These are phyloP conservation scores for Rhizopus stolonifer DNA, from an alignment of 371 early-diverging fungal genomes.

Conservation along the genomic window DNA sequence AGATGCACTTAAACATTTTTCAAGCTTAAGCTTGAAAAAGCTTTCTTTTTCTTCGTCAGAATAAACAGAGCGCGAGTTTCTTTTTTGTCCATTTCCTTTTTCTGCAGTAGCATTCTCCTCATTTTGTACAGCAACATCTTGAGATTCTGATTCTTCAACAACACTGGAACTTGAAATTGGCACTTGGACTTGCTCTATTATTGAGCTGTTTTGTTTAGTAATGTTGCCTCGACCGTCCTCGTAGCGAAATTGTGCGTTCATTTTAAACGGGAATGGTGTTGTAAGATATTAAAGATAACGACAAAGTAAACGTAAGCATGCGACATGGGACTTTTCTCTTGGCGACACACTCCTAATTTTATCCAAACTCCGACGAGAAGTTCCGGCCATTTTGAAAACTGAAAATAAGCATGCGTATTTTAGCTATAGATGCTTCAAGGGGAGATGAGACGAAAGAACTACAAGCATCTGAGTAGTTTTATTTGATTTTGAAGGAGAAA, in stretches of 20 bases:
- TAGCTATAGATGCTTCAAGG: too few species aligned
- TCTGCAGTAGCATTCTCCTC: background rate
- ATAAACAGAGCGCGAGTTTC: background rate
- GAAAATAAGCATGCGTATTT: too few species aligned
- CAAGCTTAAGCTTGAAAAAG: background rate
- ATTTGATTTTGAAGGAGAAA: too few species aligned
- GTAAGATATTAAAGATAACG: background rate
- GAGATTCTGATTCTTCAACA: too few species aligned
- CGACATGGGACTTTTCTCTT: background rate
- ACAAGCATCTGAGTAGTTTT: too few species aligned
- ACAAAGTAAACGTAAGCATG: constrained; percentile 1
- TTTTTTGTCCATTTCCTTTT: background rate
- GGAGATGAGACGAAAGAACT: too few species aligned
- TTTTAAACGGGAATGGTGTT: background rate
- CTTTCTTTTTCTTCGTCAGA: background rate
- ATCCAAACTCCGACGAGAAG: background rate
- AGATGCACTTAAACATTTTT: constrained; percentile 1
- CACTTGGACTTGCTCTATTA: background rate
- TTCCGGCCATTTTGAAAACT: too few species aligned
- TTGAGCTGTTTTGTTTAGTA: background rate
- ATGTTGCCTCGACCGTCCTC: constrained; percentile 10
- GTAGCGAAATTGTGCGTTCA: constrained; percentile 1
- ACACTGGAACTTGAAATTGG: too few species aligned
- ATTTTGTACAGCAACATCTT: background rate
- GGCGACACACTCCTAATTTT: background rate